These are phyloP conservation scores for Xylariaceae sp. DNA, from an alignment of 2,329 filamentous ascomycete species.

Conservation along the genomic window DNA sequence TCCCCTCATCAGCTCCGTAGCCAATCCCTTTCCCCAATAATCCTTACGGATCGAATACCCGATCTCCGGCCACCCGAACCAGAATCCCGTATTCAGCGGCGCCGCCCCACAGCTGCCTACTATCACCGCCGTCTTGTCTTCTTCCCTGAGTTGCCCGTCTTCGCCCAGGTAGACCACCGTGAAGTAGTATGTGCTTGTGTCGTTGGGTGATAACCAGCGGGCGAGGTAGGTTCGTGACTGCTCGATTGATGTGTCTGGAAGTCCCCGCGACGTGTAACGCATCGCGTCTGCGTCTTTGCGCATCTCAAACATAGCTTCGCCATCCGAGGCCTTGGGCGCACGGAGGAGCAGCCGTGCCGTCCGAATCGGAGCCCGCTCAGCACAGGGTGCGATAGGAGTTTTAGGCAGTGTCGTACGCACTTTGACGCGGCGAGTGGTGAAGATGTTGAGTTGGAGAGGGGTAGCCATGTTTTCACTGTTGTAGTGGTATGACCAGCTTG, in stretches of 20 bases:
- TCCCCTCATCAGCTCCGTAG: constrained; percentile 50
- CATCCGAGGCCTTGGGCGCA: constrained; percentile 47
- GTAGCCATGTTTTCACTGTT: no score
- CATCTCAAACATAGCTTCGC: constrained; percentile 46
- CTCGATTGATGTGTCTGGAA: constrained; percentile 39
- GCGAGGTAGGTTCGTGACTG: constrained; percentile 40
- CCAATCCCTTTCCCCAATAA: constrained; percentile 53
- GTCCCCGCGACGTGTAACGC: constrained; percentile 48
- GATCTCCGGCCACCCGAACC: constrained; percentile 52
- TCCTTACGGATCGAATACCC: constrained; percentile 54
- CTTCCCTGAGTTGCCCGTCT: constrained; percentile 38
- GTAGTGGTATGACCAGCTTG: no score
- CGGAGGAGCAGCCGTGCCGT: constrained; percentile 55
- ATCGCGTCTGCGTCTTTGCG: constrained; percentile 58
- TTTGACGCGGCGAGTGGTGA: constrained; percentile 24
- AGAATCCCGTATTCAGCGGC: constrained; percentile 20
- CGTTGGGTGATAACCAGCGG: constrained; percentile 42
- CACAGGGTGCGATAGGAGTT: constrained; percentile 38
- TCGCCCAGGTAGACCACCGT: constrained; percentile 34
- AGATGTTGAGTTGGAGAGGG: not conserved
- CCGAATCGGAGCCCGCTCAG: constrained; percentile 35
- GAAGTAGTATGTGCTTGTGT: constrained; percentile 52
- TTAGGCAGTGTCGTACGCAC: constrained; percentile 47
- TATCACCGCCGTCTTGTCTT: constrained; percentile 52
- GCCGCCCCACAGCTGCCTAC: constrained; percentile 43